Evolutionary conservation across 2,329 filamentous ascomycete genomes (phyloP).

Genomic region (Lomentospora prolificans): DNA sequence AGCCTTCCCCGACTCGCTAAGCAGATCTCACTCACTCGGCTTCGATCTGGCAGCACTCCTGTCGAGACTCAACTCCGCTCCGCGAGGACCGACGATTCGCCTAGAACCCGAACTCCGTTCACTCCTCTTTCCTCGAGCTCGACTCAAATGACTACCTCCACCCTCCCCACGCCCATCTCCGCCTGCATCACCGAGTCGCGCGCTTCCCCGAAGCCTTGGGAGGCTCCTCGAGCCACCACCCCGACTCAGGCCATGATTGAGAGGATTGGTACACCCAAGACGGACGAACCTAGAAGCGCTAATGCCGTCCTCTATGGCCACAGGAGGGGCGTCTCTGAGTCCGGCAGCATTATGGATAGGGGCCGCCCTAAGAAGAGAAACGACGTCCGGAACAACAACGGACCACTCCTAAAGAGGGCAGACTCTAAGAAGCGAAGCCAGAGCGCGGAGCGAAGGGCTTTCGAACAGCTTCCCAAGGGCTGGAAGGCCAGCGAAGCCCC

Average conservation of each 20-base stretch:
- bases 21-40: constrained; percentile 33
- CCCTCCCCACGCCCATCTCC: constrained; percentile 39
- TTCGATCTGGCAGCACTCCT: constrained; percentile 34
- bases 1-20: constrained; percentile 22
- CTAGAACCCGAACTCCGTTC: constrained; percentile 32
- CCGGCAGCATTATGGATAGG: constrained; percentile 49
- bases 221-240: constrained; percentile 21
- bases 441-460: constrained; percentile 45
- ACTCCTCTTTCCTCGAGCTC: constrained; percentile 35
- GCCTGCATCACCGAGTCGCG: constrained; percentile 33
- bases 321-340: constrained; percentile 45
- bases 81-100: constrained; percentile 35
- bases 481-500: constrained; percentile 43
- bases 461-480: constrained; percentile 52
- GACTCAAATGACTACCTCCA: constrained; percentile 26
- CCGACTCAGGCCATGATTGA: constrained; percentile 17
- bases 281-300: constrained; percentile 20
- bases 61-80: constrained; percentile 29
- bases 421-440: constrained; percentile 32
- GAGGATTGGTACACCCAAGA: constrained; percentile 18
- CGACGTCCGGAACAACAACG: constrained; percentile 30
- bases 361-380: constrained; percentile 48
- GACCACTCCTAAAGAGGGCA: constrained; percentile 24
- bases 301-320: constrained; percentile 26
- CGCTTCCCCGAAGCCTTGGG: constrained; percentile 35